These are phyloP conservation scores for Cladosporium sp. DNA, from an alignment of 2,329 filamentous ascomycete genomes.

Conservation along the genomic window DNA sequence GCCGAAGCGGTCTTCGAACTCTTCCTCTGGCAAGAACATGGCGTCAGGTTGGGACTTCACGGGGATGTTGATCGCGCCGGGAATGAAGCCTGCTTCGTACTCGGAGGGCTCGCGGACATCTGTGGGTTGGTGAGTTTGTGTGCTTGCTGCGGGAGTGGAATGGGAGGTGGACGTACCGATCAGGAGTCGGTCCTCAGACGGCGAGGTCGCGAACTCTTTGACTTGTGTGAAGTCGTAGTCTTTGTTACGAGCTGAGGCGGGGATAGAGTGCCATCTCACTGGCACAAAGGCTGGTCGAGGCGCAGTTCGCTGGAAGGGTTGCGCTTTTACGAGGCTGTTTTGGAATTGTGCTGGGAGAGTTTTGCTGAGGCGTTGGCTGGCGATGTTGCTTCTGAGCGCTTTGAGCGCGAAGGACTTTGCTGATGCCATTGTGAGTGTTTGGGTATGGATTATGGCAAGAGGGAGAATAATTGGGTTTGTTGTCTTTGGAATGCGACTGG, in stretches of 20 bases:
- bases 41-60: constrained; percentile 75
- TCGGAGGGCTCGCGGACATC: constrained; percentile 75
- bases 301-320: constrained; percentile 18
- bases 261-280: constrained; percentile 40
- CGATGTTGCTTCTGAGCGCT: constrained; percentile 21
- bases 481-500: not conserved
- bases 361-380: constrained; percentile 16
- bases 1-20: constrained; percentile 82
- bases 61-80: constrained; percentile 79
- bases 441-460: not conserved
- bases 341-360: constrained; percentile 16
- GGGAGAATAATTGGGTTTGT: not conserved
- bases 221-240: constrained; percentile 45
- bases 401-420: constrained; percentile 25
- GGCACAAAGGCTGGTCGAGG: constrained; percentile 20
- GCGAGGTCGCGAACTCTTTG: constrained; percentile 38
- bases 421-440: constrained; percentile 25
- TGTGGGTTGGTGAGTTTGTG: constrained; percentile 30
- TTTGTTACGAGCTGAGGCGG: constrained; percentile 34
- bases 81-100: constrained; percentile 68
- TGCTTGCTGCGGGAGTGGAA: not conserved
- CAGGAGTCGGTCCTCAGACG: constrained; percentile 32
- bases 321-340: constrained; percentile 17
- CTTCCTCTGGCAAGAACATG: constrained; percentile 71
- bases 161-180: constrained; percentile 28